Evolutionary conservation across 164 flowering plant species (phyloP), one percentile per base, ranked within the genome.

Genomic region (Warburgia ugandensis): DNA sequence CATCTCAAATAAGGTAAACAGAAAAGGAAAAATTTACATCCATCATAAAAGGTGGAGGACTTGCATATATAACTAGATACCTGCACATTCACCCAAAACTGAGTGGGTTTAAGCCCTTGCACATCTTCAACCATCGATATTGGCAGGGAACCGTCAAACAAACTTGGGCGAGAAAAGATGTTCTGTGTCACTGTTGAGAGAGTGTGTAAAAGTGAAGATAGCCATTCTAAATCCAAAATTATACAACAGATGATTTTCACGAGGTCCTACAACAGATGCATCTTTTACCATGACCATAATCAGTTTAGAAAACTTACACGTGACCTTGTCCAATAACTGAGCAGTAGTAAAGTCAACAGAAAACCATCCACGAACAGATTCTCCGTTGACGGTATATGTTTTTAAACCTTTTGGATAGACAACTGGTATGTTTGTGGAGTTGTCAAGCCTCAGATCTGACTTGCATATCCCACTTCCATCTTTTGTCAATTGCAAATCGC

Each of bases 11-110:
- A n/a, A n/a, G n/a, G n/a, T n/a, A n/a, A n/a, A n/a, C n/a, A n/a
- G n/a, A n/a, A n/a, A n/a, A n/a, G n/a, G n/a, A n/a, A n/a, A n/a
- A n/a, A n/a, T n/a, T n/a, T n/a, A n/a, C n/a, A n/a, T n/a, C n/a
- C n/a, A n/a, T n/a, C n/a, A n/a, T n/a, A n/a, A n/a, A n/a, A n/a
- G n/a, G n/a, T n/a, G n/a, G n/a, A n/a, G n/a, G n/a, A n/a, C n/a
- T n/a, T n/a, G n/a, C n/a, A n/a, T n/a, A n/a, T n/a, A n/a, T n/a
- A n/a, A n/a, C n/a, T n/a, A n/a, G 27, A 35, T 25, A 84, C 95
- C 87, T 75, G 75, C 48, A 84, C 84, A 64, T 77, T 82, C 42
- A 86, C 26, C 97, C 97, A 90, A n/a, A 85, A 37, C 9, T 27
- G 47, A 1, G 69, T 45, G 2, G 77, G 72, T 46, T 49, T 59